Evolutionary conservation across 1,284 basidiomycete genomes (phyloP).

Genomic region (Thecaphora frezii): DNA sequence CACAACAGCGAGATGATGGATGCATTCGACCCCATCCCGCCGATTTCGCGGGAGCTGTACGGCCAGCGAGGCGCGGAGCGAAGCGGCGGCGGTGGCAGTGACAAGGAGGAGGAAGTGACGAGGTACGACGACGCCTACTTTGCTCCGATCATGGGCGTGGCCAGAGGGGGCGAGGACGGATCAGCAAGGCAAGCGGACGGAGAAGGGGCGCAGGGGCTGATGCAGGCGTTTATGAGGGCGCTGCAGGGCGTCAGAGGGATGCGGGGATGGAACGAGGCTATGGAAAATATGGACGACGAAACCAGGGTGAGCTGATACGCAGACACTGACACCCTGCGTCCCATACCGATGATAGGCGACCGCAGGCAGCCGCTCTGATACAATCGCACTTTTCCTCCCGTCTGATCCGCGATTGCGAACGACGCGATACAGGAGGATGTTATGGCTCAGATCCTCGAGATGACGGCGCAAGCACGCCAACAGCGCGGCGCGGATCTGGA

Average conservation of each 20-base stretch:
- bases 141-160: constrained; percentile 19
- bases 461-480: constrained; percentile 15
- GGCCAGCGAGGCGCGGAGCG: background rate
- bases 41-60: constrained; percentile 3
- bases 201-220: constrained; percentile 11
- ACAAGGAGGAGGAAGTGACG: constrained; percentile 13
- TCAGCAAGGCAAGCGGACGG: background rate
- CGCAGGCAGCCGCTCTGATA: too few relatives aligned
- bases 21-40: constrained; percentile 54
- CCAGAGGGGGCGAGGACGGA: constrained; percentile 2
- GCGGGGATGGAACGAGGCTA: constrained; percentile 34
- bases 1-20: constrained; percentile 39
- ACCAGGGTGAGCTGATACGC: constrained; percentile 15
- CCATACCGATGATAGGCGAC: too few relatives aligned
- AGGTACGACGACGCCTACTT: constrained; percentile 53
- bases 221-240: constrained; percentile 25
- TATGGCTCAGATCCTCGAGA: constrained; percentile 38
- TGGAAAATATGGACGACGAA: constrained; percentile 49
- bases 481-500: constrained; percentile 4
- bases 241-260: constrained; percentile 18
- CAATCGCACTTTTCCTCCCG: too few relatives aligned
- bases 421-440: constrained; percentile 24
- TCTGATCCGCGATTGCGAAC: too few relatives aligned
- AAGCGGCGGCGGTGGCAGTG: constrained; percentile 12
- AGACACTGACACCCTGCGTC: background rate